Evolutionary conservation across 352 stramenopile species (phyloP), one percentile per base, ranked within the genome.

Genomic region (Phytophthora litchii): DNA sequence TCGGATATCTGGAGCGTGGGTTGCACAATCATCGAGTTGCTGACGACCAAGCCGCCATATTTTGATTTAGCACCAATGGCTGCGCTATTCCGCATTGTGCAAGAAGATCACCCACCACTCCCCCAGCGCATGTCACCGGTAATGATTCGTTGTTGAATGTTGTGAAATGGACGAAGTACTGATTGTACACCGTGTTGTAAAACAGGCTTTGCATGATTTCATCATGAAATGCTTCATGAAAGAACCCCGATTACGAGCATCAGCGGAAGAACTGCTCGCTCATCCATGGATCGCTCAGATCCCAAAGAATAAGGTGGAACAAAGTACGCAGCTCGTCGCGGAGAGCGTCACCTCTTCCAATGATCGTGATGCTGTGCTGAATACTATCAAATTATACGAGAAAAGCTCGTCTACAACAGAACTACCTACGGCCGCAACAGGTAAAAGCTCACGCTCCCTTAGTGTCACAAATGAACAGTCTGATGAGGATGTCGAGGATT

Each of bases 1-100:
- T 97, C 93, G 16, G 94, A 98, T 69, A 97, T 98, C 40, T 98
- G 94, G 94, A 94, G 86, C 37, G 89, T 98, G 1, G 93, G 93
- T 5, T 98, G 93, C 73, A 97, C 89, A n/a, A 97, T 97, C 53
- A 97, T 98, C 41, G 93, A 98, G 75, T 56, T 98, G 27, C 70
- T 97, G 36, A 95, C 88, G 27, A 96, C 90, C 36, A 97, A 97
- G 73, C 92, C 92, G 14, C 93, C 93, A 37, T 97, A 98, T 47
- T 98, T 97, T 29, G 89, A 98, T 55, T 70, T 98, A 23, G 79
- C 87, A 19, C 89, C 89, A 2, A 94, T 96, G 85, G 82, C 83
- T 23, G 92, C 92, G 17, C 70, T 98, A 10, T 98, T 97, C 38
- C 89, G 91, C 1, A 98, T 98, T 48, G 92, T 98, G 1, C 88